Conservation (phyloP, 1,284 basidiomycete species). For the Microbotryomycetes sp. region DNA sequence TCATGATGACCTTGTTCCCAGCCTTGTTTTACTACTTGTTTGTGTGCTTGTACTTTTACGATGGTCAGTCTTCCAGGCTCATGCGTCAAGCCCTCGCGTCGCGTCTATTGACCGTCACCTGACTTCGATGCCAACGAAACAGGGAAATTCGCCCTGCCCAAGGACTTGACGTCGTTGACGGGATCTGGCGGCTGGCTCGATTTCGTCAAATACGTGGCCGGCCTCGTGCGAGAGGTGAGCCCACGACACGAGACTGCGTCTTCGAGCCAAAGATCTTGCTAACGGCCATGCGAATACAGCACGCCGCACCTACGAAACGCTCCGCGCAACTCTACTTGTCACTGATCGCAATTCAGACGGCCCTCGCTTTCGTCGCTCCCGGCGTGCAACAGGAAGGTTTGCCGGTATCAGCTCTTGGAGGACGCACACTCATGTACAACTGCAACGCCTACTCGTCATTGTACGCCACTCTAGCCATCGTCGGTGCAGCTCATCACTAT, state of each 20-base stretch:
- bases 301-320: slow-evolving; percentile 82
- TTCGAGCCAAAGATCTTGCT: not conserved
- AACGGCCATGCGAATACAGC: slow-evolving; percentile 54
- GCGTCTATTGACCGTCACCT: not conserved
- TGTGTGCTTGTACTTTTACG: slow-evolving; percentile 95
- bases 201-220: slow-evolving; percentile 27
- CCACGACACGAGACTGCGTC: not conserved
- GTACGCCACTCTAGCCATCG: slow-evolving; percentile 77
- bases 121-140: not conserved
- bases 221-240: slow-evolving; percentile 28
- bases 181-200: slow-evolving; percentile 28
- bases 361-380: slow-evolving; percentile 83
- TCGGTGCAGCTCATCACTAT: slow-evolving; percentile 68
- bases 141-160: slow-evolving; percentile 20
- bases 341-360: slow-evolving; percentile 80
- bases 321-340: slow-evolving; percentile 85
- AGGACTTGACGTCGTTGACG: slow-evolving; percentile 2
- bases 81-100: not conserved
- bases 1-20: slow-evolving; percentile 94
- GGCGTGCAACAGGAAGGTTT: slow-evolving; percentile 90
- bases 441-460: slow-evolving; percentile 88
- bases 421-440: slow-evolving; percentile 90
- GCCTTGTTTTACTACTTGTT: slow-evolving; percentile 94
- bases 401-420: slow-evolving; percentile 81
- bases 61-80: slow-evolving; percentile 63